Conservation (phyloP, 1,284 basidiomycete species). For the Baeospora myosura region DNA sequence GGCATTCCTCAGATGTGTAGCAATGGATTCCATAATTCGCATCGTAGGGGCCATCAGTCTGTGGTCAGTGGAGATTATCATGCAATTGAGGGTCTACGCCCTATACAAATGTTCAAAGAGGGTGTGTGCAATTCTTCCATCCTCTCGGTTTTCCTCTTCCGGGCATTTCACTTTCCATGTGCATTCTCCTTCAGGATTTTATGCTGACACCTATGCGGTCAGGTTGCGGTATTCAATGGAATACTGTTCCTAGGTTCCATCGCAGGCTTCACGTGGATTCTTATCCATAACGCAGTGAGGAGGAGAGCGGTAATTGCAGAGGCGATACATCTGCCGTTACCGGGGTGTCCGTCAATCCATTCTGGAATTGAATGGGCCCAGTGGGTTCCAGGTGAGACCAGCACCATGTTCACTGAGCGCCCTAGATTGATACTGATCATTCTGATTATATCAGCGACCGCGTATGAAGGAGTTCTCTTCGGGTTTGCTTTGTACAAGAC, state of each 20-base stretch:
- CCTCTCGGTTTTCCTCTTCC: no score
- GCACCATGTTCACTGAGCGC: not conserved
- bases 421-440: not conserved
- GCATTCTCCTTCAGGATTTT: not conserved
- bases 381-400: conserved; percentile 27
- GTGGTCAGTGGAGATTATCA: conserved; percentile 35
- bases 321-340: conserved; percentile 28
- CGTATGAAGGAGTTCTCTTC: conserved; percentile 32
- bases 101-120: conserved; percentile 30
- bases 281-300: conserved; percentile 27
- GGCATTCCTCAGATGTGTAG: conserved; percentile 23
- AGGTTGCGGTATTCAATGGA: conserved; percentile 30
- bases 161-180: not conserved
- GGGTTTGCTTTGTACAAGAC: conserved; percentile 31
- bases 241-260: conserved; percentile 31
- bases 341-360: conserved; percentile 37
- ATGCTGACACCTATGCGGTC: not conserved
- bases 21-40: conserved; percentile 29
- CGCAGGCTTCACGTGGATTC: conserved; percentile 28
- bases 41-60: conserved; percentile 31
- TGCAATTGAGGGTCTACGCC: conserved; percentile 34
- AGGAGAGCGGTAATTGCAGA: conserved; percentile 25
- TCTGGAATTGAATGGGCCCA: conserved; percentile 39
- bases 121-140: conserved; percentile 15
- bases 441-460: conserved; percentile 21